phyloP scores from a whole-genome alignment of 176 grass and related monocot species.

The Cymbopogon citratus region DNA sequence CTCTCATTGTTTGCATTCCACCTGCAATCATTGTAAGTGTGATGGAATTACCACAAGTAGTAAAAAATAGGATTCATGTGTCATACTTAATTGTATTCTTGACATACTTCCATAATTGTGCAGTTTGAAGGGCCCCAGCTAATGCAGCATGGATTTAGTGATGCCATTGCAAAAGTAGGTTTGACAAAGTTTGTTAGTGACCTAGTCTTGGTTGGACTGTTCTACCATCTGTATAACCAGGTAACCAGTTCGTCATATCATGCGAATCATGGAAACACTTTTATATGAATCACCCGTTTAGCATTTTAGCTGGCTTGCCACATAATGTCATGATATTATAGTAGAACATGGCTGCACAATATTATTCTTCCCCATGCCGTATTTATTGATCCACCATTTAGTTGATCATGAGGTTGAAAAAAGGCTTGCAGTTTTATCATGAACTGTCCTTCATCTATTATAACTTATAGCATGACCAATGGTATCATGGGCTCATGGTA shows the following conservation, averaged over 20 bases:
- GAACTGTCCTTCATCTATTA: neutral
- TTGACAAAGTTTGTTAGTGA: slow-evolving; percentile 69
- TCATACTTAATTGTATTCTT: slow-evolving; percentile 5
- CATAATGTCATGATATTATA: neutral
- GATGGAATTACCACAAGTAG: neutral
- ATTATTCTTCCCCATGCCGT: slow-evolving; percentile 2
- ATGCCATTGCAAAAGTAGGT: slow-evolving; percentile 90
- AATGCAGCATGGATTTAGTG: slow-evolving; percentile 68
- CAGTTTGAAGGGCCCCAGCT: slow-evolving; percentile 90
- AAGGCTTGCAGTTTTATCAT: neutral
- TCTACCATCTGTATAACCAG: slow-evolving; percentile 99
- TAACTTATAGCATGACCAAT: slow-evolving; percentile 2
- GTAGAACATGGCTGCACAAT: neutral
- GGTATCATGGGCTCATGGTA: slow-evolving; percentile 1
- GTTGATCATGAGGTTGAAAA: neutral
- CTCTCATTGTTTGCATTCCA: slow-evolving; percentile 93
- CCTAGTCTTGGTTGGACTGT: slow-evolving; percentile 90
- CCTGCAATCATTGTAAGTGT: slow-evolving; percentile 81
- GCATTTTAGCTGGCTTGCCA: slow-evolving; percentile 3
- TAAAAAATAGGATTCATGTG: neutral
- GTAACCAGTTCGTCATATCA: slow-evolving; percentile 37
- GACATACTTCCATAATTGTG: slow-evolving; percentile 12
- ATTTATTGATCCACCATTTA: slow-evolving; percentile 5
- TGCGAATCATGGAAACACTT: slow-evolving; percentile 7
- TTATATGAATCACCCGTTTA: neutral